These are phyloP conservation scores for Tothia fuscella DNA, from an alignment of 2,329 filamentous ascomycete genomes.

Conservation along the genomic window DNA sequence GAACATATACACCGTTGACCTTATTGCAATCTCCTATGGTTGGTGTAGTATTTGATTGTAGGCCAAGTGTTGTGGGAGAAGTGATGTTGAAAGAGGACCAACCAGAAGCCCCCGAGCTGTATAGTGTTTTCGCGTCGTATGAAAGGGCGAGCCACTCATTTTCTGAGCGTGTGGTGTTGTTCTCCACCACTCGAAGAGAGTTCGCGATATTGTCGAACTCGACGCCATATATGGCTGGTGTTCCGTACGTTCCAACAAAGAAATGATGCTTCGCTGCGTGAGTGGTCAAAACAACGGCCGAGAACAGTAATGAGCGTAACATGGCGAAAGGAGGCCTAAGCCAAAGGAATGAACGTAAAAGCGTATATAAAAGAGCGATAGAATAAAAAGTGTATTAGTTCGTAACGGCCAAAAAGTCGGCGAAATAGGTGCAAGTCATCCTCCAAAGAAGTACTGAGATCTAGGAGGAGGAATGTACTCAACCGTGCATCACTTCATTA, in stretches of 20 bases:
- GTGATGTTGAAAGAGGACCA: slow-evolving; percentile 10
- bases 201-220: slow-evolving; percentile 1
- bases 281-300: neutral
- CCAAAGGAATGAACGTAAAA: too few relatives aligned
- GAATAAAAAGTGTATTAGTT: too few relatives aligned
- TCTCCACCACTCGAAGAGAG: neutral
- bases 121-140: slow-evolving; percentile 6
- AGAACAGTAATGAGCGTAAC: neutral
- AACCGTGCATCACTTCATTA: too few relatives aligned
- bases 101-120: slow-evolving; percentile 1
- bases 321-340: neutral
- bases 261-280: slow-evolving; percentile 5
- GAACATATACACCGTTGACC: slow-evolving; percentile 1
- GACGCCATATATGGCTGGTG: slow-evolving; percentile 2
- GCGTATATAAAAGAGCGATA: too few relatives aligned
- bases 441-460: too few relatives aligned
- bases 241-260: slow-evolving; percentile 9
- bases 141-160: slow-evolving; percentile 9
- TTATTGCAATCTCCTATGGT: neutral
- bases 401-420: too few relatives aligned
- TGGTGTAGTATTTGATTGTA: neutral
- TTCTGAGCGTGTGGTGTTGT: slow-evolving; percentile 6
- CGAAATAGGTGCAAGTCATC: too few relatives aligned
- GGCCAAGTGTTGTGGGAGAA: slow-evolving; percentile 1
- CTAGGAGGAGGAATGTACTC: too few relatives aligned